Base-by-base conservation (phyloP, 164 flowering plant genomes). In the Saururus chinensis region DNA sequence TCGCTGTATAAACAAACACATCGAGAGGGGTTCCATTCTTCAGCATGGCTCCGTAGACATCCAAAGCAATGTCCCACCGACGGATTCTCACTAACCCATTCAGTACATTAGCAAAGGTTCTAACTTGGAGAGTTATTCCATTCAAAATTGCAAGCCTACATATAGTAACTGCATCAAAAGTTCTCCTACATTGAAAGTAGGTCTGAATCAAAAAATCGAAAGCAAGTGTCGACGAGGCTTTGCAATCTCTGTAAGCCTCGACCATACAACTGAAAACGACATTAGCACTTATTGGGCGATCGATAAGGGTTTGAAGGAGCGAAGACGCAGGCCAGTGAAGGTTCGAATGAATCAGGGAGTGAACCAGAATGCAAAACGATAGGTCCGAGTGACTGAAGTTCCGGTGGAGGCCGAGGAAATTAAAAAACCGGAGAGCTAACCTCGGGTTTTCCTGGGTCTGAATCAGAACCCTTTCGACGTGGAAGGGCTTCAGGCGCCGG, bases 251-350 rank as follows among this genome's bases (percentile, higher is more conserved):
- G 49, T 71, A 80, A 42, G 78, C 76, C 41, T 65, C 40, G 64
- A 77, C 20, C 57, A 86, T 68, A 19, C 59, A 72, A 7, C 69
- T 64, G 64, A 80, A 82, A 60, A 78, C 73, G 40, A 67, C 73
- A 19, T 40, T 37, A 23, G 88, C 70, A 49, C 35, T 66, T 60
- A 73, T 40, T 45, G 67, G 72, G 35, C 87, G 83, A 37, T 78
- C 59, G n/a, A 63, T 23, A 1, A 89, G 79, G 41, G 96, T 81
- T 21, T 89, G 89, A 66, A 86, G 55, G 7, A 92, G 73, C 16
- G 96, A 92, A 19, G 83, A 73, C 0, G 98, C 96, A 9, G 96
- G 96, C 89, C 93, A 89, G 63, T 60, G 78, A 53, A 76, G 82
- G 48, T 71, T 74, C 42, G 72, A 69, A 42, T 77, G 75, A 40